phyloP scores from a whole-genome alignment of 306 rosid genomes.

The Glycyrrhiza uralensis region DNA sequence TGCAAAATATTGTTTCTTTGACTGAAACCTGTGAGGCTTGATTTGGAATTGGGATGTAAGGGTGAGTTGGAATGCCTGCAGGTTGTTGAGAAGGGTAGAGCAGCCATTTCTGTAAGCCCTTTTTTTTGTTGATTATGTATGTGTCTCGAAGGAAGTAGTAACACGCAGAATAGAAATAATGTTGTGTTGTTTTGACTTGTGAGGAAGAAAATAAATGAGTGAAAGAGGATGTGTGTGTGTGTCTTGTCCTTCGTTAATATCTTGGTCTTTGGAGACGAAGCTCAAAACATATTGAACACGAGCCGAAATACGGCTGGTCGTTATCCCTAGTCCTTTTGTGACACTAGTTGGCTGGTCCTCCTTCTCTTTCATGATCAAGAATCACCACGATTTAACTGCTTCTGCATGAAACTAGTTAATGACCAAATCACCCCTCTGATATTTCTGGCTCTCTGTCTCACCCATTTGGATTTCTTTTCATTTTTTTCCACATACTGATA shows the following conservation, averaged over 20 bases:
- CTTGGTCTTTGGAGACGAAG: background rate
- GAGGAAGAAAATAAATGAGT: conserved; percentile 22
- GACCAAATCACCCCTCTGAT: conserved; percentile 29
- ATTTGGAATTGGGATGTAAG: conserved; percentile 19
- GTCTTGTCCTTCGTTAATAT: conserved; percentile 36
- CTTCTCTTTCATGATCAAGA: conserved; percentile 5
- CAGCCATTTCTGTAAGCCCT: conserved; percentile 38
- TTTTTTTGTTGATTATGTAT: background rate
- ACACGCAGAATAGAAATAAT: background rate
- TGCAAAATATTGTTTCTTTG: conserved; percentile 30
- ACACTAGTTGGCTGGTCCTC: conserved; percentile 14
- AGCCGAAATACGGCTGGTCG: conserved; percentile 27
- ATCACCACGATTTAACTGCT: background rate
- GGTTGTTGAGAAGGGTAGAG: conserved; percentile 43
- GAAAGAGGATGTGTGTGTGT: conserved; percentile 29
- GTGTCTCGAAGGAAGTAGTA: background rate
- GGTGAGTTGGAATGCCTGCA: conserved; percentile 32
- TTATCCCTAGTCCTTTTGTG: background rate
- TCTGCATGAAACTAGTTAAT: conserved; percentile 15
- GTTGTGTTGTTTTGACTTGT: background rate
- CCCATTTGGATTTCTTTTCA: background rate
- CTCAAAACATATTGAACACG: conserved; percentile 35
- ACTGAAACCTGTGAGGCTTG: conserved; percentile 31
- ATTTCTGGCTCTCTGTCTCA: conserved; percentile 14
- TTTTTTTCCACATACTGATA: background rate